These are phyloP conservation scores for Lolium perenne DNA, from an alignment of 176 grass and related monocot genomes.

Conservation along the genomic window DNA sequence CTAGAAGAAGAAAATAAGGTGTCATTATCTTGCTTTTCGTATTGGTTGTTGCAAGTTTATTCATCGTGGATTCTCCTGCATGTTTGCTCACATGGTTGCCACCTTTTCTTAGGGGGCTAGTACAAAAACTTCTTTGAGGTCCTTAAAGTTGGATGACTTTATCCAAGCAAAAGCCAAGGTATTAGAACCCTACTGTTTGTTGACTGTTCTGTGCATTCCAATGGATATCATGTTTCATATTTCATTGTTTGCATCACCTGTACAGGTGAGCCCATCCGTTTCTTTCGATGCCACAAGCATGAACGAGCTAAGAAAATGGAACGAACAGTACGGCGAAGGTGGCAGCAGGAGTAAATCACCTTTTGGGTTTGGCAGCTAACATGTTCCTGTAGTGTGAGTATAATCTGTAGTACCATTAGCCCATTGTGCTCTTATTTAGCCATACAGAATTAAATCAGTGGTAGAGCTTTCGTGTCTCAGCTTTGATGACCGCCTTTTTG, in stretches of 20 bases:
- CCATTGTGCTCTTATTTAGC: conserved; percentile 19
- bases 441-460: conserved; percentile 5
- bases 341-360: conserved; percentile 74
- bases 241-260: conserved; percentile 4
- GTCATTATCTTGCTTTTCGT: conserved; percentile 20
- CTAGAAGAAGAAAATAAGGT: conserved; percentile 78
- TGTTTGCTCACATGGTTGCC: conserved; percentile 37
- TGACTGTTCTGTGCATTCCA: not conserved
- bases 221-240: conserved; percentile 5
- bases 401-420: not conserved
- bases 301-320: conserved; percentile 94
- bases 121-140: conserved; percentile 53
- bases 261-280: conserved; percentile 83
- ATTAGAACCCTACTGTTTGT: conserved; percentile 19
- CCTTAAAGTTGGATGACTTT: conserved; percentile 80
- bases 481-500: not conserved
- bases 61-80: not conserved
- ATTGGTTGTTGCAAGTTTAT: not conserved
- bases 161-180: conserved; percentile 94
- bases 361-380: conserved; percentile 72
- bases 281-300: conserved; percentile 83
- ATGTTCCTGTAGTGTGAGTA: conserved; percentile 3
- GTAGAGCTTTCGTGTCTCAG: not conserved
- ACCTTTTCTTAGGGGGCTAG: conserved; percentile 53
- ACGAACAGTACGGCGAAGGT: conserved; percentile 87